A percentile compares a stretch with the other conserved stretches of the same genome.
phyloP scores from a whole-genome alignment of 495 filamentous ascomycete species.

The Choiromyces venosus region DNA sequence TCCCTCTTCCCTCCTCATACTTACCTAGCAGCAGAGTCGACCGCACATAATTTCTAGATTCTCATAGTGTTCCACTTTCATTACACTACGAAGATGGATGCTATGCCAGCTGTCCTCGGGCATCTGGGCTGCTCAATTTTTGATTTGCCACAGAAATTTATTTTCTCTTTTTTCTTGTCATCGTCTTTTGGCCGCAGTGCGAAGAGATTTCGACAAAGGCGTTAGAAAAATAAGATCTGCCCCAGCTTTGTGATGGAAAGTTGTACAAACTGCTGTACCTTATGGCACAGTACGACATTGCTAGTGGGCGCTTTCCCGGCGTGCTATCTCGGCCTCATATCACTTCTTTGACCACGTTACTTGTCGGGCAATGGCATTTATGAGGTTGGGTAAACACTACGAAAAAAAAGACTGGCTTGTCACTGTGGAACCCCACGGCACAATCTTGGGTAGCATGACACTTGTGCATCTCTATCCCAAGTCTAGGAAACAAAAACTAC shows the following conservation, averaged over 20 bases:
- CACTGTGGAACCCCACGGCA: too few species aligned
- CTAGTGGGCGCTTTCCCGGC: neutral
- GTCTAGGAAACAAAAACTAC: too few species aligned
- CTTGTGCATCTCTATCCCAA: too few species aligned
- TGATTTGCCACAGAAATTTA: neutral
- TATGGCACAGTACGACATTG: too few species aligned
- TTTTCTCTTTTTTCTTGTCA: neutral
- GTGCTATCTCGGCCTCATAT: neutral
- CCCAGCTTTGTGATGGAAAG: neutral
- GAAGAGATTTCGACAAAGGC: too few species aligned
- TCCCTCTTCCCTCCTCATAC: neutral
- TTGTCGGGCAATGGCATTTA: neutral
- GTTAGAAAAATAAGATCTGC: neutral
- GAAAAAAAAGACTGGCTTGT: too few species aligned
- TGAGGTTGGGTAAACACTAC: too few species aligned
- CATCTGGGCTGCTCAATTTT: neutral
- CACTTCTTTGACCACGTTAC: neutral
- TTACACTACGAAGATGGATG: neutral
- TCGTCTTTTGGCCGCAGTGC: neutral
- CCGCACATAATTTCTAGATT: neutral
- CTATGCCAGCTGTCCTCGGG: neutral
- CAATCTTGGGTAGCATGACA: too few species aligned
- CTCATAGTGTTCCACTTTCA: neutral
- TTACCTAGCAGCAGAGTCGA: neutral
- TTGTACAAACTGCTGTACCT: neutral